Base-by-base conservation (phyloP, 2,329 filamentous ascomycete genomes). In the Xylariales sp. region DNA sequence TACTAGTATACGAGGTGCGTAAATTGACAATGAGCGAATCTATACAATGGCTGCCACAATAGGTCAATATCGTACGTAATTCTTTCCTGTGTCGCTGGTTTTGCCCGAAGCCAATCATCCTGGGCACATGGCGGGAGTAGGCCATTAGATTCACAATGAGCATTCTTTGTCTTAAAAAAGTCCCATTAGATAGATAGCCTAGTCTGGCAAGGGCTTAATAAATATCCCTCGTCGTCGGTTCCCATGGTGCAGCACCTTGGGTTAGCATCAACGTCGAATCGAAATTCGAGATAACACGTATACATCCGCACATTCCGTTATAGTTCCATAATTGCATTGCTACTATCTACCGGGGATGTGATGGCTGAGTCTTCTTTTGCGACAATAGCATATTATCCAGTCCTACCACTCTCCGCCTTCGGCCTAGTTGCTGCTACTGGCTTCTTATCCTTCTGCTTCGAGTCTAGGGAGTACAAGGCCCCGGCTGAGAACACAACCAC, bases 401-500 rank as follows among this genome's bases (percentile, higher is more conserved):
- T 48, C 34, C 49, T 65, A 49, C 58, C 43, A 28, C 59, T 54
- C 50, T 64, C 62, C 46, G 62, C 28, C 57, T 67, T 68, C 34
- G 62, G 45, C 55, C 59, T 65, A 16, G 55, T 43, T 48, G 55
- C 49, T 48, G 55, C 49, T 48, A n/a, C 46, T n/a, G 62, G 50
- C 23, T 65, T 67, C 61, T 63, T 71, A 16, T 69, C 55, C 70
- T 80, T 82, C 56, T 75, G 74, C 74, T 80, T 80, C 49, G 85
- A 83, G 71, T 97, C 94, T 75, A 94, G 86, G 2, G 93, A 94
- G 81, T 99, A 99, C 70, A 98, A 79, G 0, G 90, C 95, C n/a
- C 94, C 96, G 0, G 93, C 93, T 14, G 91, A 87, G 81, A 98
- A 99, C 7, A 99, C 96, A 69, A 98, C 84, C 5, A 89, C 83